Base-by-base conservation (phyloP, 768 basidiomycete genomes). In the Asterophora parasitica region DNA sequence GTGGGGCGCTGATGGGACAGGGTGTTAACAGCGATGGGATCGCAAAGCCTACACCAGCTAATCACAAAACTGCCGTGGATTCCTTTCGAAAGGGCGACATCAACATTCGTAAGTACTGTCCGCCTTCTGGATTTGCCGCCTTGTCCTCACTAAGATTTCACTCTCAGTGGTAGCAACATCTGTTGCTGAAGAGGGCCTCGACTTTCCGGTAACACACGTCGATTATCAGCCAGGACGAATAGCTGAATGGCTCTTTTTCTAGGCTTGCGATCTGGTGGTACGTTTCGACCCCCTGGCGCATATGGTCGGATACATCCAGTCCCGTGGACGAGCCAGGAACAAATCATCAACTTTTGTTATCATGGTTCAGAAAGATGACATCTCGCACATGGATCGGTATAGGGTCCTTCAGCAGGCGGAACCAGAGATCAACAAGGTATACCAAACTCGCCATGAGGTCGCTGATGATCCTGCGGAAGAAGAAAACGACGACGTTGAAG, bases 111-210 rank as follows among this genome's bases (percentile, higher is more conserved):
- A 61, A 54, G 23, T 23, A 6, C 23, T 83, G 32, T 35, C 33
- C 35, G 45, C 42, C 15, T 13, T 26, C 33, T 42, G n/a, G 48
- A 28, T 6, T 16, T 55, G 7, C 16, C 12, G 23, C 8, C 42
- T 32, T 9, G 15, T 47, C 8, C 27, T 36, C 30, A n/a, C 28
- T 58, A 30, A 49, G 49, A 19, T 39, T 8, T 7, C 33, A 43
- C 33, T 49, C 30, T 13, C 49, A 82, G 85, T 93, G 16, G 73
- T 93, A 53, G 87, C 90, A 4, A 92, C 90, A 0, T 83, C 84
- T 4, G 90, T 94, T 11, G 92, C 90, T 0, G 92, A 95, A 64
- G 92, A 95, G 69, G 92, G 92, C 0, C 75, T 95, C 13, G 92
- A 95, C 62, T 91, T 95, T 67, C 86, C 85, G 17, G 85, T 86